Conservation (phyloP, 805 yeast species). For the Danielia oregonensis region DNA sequence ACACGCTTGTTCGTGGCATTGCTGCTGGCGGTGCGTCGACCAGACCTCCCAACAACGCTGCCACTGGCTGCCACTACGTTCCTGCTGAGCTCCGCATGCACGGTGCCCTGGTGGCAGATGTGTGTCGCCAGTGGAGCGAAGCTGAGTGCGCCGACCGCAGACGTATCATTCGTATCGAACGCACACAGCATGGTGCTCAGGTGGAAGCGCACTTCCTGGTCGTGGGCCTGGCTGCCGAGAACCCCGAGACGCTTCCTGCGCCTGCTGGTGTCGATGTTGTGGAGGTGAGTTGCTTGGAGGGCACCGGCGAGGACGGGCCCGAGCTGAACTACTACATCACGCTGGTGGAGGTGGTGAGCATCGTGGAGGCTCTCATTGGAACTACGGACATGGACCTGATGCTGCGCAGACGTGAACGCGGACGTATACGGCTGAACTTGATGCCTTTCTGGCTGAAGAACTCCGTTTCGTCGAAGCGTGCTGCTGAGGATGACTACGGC, state of each 20-base stretch:
- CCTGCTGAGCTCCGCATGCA: constrained; percentile 48
- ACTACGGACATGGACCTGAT: constrained; percentile 42
- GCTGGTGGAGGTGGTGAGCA: constrained; percentile 62
- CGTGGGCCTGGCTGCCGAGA: constrained; percentile 47
- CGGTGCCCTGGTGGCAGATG: constrained; percentile 44
- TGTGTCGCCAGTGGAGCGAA: constrained; percentile 51
- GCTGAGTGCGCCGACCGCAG: constrained; percentile 48
- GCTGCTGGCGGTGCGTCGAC: constrained; percentile 57
- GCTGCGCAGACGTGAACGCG: constrained; percentile 58
- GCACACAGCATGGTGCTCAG: constrained; percentile 46
- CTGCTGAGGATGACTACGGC: constrained; percentile 15
- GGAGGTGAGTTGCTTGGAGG: constrained; percentile 59
- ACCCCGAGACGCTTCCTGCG: constrained; percentile 39
- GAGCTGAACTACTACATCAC: constrained; percentile 48
- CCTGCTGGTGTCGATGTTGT: constrained; percentile 45
- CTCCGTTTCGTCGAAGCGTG: constrained; percentile 48
- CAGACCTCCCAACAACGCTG: constrained; percentile 47
- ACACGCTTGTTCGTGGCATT: constrained; percentile 51
- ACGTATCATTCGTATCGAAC: constrained; percentile 55
- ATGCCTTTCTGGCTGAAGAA: constrained; percentile 66
- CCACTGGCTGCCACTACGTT: constrained; percentile 24
- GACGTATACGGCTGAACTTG: constrained; percentile 62
- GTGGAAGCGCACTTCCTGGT: constrained; percentile 48
- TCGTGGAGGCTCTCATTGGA: constrained; percentile 60
- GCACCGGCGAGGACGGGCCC: constrained; percentile 28